Conservation (phyloP, 2,329 filamentous ascomycete species). For the Nannizziopsis barbatae region DNA sequence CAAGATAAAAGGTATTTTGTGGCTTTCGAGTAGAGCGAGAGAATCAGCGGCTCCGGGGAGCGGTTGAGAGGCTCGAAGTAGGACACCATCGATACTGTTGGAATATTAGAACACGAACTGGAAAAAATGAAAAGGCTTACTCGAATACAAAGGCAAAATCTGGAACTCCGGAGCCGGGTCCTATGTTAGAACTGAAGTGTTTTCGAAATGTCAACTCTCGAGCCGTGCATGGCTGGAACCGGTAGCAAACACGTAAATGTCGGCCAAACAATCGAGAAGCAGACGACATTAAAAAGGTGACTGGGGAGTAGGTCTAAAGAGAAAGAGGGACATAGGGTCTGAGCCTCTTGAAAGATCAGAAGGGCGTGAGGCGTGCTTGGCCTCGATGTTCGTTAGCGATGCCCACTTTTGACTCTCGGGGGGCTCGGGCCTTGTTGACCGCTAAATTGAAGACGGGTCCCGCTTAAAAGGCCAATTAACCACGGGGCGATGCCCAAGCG, state of each 20-base stretch:
- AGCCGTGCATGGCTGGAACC: neutral
- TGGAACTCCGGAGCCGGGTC: slow-evolving; percentile 16
- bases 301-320: neutral
- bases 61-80: slow-evolving; percentile 67
- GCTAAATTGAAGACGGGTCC: too few relatives aligned
- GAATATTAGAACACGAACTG: neutral
- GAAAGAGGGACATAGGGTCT: neutral
- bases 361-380: too few relatives aligned
- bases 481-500: too few relatives aligned
- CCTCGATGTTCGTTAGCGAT: too few relatives aligned
- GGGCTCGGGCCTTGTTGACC: too few relatives aligned
- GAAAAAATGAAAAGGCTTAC: slow-evolving; percentile 22
- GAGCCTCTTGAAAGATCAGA: neutral
- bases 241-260: neutral
- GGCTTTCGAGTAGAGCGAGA: slow-evolving; percentile 58
- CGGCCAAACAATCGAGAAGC: neutral
- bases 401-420: too few relatives aligned
- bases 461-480: too few relatives aligned
- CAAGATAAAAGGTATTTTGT: slow-evolving; percentile 81
- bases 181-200: slow-evolving; percentile 8
- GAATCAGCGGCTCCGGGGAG: slow-evolving; percentile 68
- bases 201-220: neutral
- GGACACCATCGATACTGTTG: slow-evolving; percentile 78
- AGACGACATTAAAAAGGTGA: neutral
- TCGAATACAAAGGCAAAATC: slow-evolving; percentile 39